These are phyloP conservation scores for Boletus rubroflammeus DNA, from an alignment of 768 basidiomycete species.

Conservation along the genomic window DNA sequence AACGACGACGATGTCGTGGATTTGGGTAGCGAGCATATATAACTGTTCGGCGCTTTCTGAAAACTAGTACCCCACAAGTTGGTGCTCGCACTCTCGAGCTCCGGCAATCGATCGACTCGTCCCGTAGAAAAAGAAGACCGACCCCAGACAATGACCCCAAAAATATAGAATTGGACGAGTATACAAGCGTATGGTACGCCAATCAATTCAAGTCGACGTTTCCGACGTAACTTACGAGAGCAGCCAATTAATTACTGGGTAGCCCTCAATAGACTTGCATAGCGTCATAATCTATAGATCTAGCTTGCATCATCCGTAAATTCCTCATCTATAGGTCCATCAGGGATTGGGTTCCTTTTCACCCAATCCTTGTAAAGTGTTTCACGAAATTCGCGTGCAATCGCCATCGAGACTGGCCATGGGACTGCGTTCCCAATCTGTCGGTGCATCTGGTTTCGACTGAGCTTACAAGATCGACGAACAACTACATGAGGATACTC, in stretches of 20 bases:
- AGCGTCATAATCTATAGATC: not conserved
- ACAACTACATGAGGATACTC: conserved; percentile 20
- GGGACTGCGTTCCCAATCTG: conserved; percentile 84
- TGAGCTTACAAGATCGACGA: not conserved
- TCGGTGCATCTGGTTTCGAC: conserved; percentile 57
- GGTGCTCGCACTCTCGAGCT: not conserved
- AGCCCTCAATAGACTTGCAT: conserved; percentile 34
- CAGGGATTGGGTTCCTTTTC: conserved; percentile 21
- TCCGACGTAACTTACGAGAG: not conserved
- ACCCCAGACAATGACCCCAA: too few species aligned
- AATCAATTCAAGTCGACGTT: not conserved
- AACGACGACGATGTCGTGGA: not conserved
- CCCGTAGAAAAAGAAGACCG: not conserved
- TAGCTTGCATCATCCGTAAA: conserved; percentile 10
- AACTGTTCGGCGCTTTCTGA: not conserved
- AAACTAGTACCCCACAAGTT: not conserved
- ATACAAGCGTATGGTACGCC: too few species aligned
- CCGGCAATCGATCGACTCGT: not conserved
- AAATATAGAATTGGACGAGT: not conserved
- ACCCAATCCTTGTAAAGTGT: conserved; percentile 53
- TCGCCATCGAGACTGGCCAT: conserved; percentile 56
- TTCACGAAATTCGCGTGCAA: conserved; percentile 59
- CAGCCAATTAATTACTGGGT: not conserved
- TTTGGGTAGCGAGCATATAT: not conserved
- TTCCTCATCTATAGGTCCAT: conserved; percentile 30